Evolutionary conservation across 495 filamentous ascomycete genomes (phyloP).

Genomic region (Daldinia vernicosa): DNA sequence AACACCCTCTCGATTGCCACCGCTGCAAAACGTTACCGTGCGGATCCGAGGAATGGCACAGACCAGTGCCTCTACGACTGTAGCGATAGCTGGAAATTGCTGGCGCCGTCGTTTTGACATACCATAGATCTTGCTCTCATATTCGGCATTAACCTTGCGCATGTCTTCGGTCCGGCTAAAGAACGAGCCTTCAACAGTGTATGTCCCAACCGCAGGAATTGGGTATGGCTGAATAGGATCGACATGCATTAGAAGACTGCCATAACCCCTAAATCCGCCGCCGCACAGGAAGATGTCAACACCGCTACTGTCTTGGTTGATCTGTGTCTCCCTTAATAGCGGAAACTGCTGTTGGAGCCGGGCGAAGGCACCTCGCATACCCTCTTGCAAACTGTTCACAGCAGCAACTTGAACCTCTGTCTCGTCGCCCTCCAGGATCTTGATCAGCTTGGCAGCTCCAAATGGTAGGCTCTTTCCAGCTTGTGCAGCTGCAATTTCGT

Average conservation of each 20-base stretch:
- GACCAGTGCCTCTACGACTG: constrained; percentile 76
- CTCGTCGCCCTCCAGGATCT: constrained; percentile 59
- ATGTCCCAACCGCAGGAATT: constrained; percentile 85
- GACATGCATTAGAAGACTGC: constrained; percentile 80
- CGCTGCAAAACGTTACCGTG: constrained; percentile 82
- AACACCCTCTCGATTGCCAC: constrained; percentile 84
- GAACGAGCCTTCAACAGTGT: constrained; percentile 65
- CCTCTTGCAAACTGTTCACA: constrained; percentile 63
- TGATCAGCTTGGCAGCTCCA: constrained; percentile 83
- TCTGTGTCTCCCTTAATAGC: constrained; percentile 58
- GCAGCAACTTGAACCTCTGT: constrained; percentile 58
- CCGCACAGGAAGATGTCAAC: constrained; percentile 86
- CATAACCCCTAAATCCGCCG: constrained; percentile 91
- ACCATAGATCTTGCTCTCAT: constrained; percentile 73
- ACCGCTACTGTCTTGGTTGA: constrained; percentile 58
- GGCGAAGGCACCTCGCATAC: constrained; percentile 71
- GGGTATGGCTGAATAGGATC: constrained; percentile 78
- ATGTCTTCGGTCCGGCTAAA: constrained; percentile 71
- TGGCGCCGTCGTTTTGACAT: constrained; percentile 81
- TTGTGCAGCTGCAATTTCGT: constrained; percentile 58
- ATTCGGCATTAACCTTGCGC: constrained; percentile 62
- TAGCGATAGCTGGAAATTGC: constrained; percentile 85
- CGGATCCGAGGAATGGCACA: constrained; percentile 74
- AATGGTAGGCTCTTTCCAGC: constrained; percentile 73
- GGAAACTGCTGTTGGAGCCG: constrained; percentile 65